phyloP scores from a whole-genome alignment of 345 rosid genomes.

The Populus euphratica region DNA sequence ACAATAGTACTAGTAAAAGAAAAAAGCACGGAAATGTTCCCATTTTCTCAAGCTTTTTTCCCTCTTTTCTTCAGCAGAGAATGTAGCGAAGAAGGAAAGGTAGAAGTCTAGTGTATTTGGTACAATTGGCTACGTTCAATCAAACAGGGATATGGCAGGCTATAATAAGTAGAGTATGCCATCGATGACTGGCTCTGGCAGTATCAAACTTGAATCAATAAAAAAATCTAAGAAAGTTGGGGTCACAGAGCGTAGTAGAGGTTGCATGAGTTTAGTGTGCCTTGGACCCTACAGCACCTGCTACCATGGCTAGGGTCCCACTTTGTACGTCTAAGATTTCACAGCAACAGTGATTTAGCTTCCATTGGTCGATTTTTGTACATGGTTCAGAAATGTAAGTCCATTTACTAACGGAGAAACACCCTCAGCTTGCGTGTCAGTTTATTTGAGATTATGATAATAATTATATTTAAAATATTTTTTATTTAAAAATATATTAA shows the following conservation, averaged over 20 bases:
- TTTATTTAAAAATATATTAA: too few species aligned
- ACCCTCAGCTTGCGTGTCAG: neutral
- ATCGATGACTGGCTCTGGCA: conserved; percentile 32
- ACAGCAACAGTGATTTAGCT: conserved; percentile 1
- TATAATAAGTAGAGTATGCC: conserved; percentile 28
- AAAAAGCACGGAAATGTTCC: conserved; percentile 17
- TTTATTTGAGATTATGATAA: too few species aligned
- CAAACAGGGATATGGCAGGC: neutral
- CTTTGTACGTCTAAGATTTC: conserved; percentile 11
- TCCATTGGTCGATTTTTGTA: neutral
- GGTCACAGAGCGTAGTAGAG: neutral
- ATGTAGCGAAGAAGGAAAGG: neutral
- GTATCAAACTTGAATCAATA: conserved; percentile 24
- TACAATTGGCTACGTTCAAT: conserved; percentile 22
- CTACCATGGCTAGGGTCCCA: conserved; percentile 2
- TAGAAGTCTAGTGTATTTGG: conserved; percentile 21
- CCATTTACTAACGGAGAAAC: conserved; percentile 13
- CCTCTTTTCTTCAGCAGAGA: neutral
- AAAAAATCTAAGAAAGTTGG: conserved; percentile 7
- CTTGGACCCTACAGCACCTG: conserved; percentile 3
- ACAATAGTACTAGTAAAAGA: conserved; percentile 21
- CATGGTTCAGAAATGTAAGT: neutral
- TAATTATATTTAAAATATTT: too few species aligned
- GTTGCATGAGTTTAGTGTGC: conserved; percentile 13
- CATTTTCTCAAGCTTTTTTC: conserved; percentile 12